Evolutionary conservation across 768 basidiomycete genomes (phyloP), one percentile per base, ranked within the genome.

Genomic region (Suillus clintonianus): DNA sequence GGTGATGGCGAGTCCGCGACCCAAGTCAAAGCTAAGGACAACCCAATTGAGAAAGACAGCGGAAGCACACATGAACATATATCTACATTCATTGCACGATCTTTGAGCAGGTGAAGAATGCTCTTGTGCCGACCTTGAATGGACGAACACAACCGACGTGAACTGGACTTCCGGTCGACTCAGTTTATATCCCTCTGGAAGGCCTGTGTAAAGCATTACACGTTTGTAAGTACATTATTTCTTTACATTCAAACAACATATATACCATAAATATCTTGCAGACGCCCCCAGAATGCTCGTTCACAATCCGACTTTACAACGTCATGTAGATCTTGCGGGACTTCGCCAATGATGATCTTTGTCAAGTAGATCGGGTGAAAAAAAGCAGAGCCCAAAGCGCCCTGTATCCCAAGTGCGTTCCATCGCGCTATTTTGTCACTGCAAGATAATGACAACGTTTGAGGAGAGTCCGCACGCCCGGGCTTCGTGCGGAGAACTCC

Each of bases 401-500:
- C 96, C 71, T 97, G 94, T 30, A 97, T 80, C 0, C 96, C 96
- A 4, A 94, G 79, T 0, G 90, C 84, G 61, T 83, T 87, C 95
- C 95, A 99, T 5, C 84, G 78, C 0, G 94, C 94, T 47, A 99
- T 89, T 76, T 99, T 99, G 74, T 99, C 96, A 67, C 91, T 94
- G 77, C 96, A 99, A 0, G 95, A 94, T 89, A 97, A 92, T 70
- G 85, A 93, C 0, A 85, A 73, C 1, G 96, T 94, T 0, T 88
- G 87, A 0, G 89, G 89, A 0, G 95, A 90, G 71, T 99, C 96
- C 0, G 93, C 91, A 59, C 96, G 87, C 3, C 95, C 97, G 6
- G 96, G 96, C 71, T 98, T 99, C 0, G 97, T 97, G 37, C 96
- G 91, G 51, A 98, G 77, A 10, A 90, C 88, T 6, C 93, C 91